Percentiles rank a stretch among this genome's conserved stretches.
Conservation (phyloP, 129 eudicot genomes). For the Helichrysum umbraculigerum region DNA sequence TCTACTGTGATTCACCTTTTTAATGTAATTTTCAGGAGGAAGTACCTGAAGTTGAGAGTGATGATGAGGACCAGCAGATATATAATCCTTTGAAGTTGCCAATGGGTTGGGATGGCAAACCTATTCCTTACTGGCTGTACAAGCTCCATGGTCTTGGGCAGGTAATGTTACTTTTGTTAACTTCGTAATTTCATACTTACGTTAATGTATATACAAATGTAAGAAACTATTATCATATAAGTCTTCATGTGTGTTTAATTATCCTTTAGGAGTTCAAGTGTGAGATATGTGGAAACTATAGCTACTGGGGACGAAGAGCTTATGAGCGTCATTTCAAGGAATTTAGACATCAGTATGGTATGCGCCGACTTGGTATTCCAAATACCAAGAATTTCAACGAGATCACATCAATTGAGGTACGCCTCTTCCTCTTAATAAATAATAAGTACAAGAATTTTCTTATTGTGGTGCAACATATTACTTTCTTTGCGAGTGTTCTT, state of each 20-base stretch:
- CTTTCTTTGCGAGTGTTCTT: neutral
- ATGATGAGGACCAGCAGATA: conserved; percentile 87
- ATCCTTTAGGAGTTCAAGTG: conserved; percentile 89
- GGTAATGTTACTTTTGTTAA: neutral
- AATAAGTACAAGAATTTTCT: neutral
- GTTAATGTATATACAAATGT: neutral
- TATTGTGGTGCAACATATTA: neutral
- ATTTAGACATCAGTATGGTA: conserved; percentile 96
- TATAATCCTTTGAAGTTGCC: conserved; percentile 95
- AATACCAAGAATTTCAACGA: conserved; percentile 96
- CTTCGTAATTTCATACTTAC: neutral
- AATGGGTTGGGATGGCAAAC: conserved; percentile 99
- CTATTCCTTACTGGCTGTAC: conserved; percentile 97
- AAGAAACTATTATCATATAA: neutral
- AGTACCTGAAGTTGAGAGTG: conserved; percentile 88
- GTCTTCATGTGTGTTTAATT: neutral
- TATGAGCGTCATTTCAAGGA: conserved; percentile 98
- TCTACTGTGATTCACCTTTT: neutral
- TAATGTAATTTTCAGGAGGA: conserved; percentile 63
- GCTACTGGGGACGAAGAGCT: conserved; percentile 98
- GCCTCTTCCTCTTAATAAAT: neutral
- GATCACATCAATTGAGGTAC: conserved; percentile 89
- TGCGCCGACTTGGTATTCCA: conserved; percentile 99
- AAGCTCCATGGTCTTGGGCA: conserved; percentile 84
- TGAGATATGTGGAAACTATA: conserved; percentile 96